A percentile compares a stretch with the other conserved stretches of the same genome.
Conservation (phyloP, 352 stramenopile species). For the Blastocystis sp. region DNA sequence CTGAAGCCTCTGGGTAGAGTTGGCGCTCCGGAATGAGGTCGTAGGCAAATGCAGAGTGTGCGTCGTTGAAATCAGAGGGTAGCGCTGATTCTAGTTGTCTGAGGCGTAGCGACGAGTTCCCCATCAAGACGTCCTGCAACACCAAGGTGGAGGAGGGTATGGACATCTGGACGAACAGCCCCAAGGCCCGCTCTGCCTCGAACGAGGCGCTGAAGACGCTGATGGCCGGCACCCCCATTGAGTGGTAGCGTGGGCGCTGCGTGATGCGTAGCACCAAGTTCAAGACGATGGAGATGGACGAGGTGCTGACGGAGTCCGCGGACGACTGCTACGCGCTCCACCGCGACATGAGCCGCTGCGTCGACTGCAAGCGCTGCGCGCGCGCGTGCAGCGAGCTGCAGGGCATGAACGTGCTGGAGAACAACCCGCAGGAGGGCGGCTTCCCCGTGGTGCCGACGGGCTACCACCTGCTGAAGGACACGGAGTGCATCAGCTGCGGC, state of each 20-base stretch:
- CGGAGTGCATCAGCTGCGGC: constrained; percentile 73
- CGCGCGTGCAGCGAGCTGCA: constrained; percentile 71
- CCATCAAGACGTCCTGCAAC: constrained; percentile 63
- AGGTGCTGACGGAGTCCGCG: constrained; percentile 50
- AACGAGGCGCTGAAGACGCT: constrained; percentile 67
- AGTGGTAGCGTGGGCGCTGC: background rate
- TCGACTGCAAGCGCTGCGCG: constrained; percentile 73
- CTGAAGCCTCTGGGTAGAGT: constrained; percentile 60
- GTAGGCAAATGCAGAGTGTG: constrained; percentile 67
- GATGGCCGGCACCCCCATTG: constrained; percentile 33
- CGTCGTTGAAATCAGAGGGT: constrained; percentile 69
- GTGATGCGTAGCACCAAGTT: constrained; percentile 44
- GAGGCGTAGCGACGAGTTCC: constrained; percentile 62
- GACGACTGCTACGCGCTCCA: constrained; percentile 70
- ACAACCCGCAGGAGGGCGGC: constrained; percentile 60
- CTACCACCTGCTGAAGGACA: constrained; percentile 72
- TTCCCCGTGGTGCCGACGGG: constrained; percentile 69
- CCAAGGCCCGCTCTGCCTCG: constrained; percentile 59
- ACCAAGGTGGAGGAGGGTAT: constrained; percentile 66
- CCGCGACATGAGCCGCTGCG: constrained; percentile 72
- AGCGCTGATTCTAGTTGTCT: background rate
- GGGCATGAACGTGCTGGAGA: constrained; percentile 61
- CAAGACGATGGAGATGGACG: constrained; percentile 58
- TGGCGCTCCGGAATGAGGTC: background rate
- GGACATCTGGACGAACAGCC: constrained; percentile 69